A percentile compares a stretch with the other conserved stretches of the same genome.
Evolutionary conservation across 2,329 filamentous ascomycete species (phyloP).

Genomic region (Dactylonectria estremocensis): DNA sequence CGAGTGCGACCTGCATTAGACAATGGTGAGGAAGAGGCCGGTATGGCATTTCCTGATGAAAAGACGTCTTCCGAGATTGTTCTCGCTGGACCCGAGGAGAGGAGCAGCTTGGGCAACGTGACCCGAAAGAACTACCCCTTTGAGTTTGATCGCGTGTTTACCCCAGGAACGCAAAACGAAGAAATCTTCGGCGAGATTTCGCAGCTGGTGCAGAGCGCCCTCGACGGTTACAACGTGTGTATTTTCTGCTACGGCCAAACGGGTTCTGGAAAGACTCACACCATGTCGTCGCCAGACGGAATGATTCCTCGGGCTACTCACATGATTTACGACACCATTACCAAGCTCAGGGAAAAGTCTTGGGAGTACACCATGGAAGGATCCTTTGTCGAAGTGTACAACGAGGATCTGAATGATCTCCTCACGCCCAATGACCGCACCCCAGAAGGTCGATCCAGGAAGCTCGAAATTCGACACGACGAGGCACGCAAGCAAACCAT

Average conservation of each 20-base stretch:
- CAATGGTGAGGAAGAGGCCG: conserved; percentile 74
- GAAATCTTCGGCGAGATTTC: conserved; percentile 97
- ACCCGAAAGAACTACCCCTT: conserved; percentile 87
- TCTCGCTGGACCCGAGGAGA: conserved; percentile 86
- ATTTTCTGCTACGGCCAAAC: conserved; percentile 99
- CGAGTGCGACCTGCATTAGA: conserved; percentile 85
- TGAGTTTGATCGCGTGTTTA: conserved; percentile 94
- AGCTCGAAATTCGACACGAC: conserved; percentile 92
- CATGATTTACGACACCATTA: conserved; percentile 93
- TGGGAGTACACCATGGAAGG: conserved; percentile 97
- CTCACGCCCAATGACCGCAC: conserved; percentile 73
- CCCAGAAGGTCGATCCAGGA: conserved; percentile 80
- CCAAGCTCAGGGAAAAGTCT: conserved; percentile 87
- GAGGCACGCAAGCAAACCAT: conserved; percentile 84
- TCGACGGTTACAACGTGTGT: conserved; percentile 98
- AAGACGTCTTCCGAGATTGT: conserved; percentile 91
- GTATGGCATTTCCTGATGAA: conserved; percentile 84
- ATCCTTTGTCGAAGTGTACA: conserved; percentile 97
- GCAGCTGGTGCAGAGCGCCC: conserved; percentile 93
- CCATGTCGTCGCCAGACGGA: conserved; percentile 91
- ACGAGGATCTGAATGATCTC: conserved; percentile 95
- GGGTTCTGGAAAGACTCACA: conserved; percentile 95
- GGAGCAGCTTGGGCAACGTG: conserved; percentile 82
- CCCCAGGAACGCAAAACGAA: conserved; percentile 81
- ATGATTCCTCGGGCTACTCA: conserved; percentile 96